These are phyloP conservation scores for Salvia sclarea DNA, from an alignment of 305 asterid species.

Conservation along the genomic window DNA sequence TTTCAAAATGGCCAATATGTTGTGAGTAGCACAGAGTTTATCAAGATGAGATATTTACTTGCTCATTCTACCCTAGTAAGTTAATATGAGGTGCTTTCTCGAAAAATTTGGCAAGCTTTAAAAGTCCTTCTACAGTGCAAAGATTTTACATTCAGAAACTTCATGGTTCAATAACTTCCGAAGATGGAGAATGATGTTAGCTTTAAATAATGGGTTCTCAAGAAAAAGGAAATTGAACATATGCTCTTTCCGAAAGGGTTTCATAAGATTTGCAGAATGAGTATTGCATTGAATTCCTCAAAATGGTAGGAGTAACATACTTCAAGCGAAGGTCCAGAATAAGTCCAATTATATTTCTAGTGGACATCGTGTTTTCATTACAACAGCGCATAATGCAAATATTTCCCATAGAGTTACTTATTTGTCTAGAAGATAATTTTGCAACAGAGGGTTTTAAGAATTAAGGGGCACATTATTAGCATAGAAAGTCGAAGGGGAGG, in stretches of 20 bases:
- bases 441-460: neutral
- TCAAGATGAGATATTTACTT: neutral
- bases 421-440: slow-evolving; percentile 11
- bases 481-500: slow-evolving; percentile 17
- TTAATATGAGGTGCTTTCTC: neutral
- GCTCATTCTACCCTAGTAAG: neutral
- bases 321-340: neutral
- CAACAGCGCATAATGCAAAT: slow-evolving; percentile 10
- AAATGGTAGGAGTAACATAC: slow-evolving; percentile 3
- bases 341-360: slow-evolving; percentile 7
- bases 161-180: neutral
- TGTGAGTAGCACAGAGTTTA: slow-evolving; percentile 19
- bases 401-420: slow-evolving; percentile 11
- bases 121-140: neutral
- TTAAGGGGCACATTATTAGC: neutral
- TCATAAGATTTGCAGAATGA: no score
- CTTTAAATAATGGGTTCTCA: slow-evolving; percentile 3
- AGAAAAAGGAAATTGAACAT: slow-evolving; percentile 2
- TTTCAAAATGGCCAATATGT: slow-evolving; percentile 9
- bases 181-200: neutral
- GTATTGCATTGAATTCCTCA: slow-evolving; percentile 1
- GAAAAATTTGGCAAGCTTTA: neutral
- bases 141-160: neutral
- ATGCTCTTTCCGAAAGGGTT: slow-evolving; percentile 8
- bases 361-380: neutral